A percentile compares a stretch with the other conserved stretches of the same genome.
phyloP scores from a whole-genome alignment of 371 early-diverging fungal species.

The Mucor velutinosus region DNA sequence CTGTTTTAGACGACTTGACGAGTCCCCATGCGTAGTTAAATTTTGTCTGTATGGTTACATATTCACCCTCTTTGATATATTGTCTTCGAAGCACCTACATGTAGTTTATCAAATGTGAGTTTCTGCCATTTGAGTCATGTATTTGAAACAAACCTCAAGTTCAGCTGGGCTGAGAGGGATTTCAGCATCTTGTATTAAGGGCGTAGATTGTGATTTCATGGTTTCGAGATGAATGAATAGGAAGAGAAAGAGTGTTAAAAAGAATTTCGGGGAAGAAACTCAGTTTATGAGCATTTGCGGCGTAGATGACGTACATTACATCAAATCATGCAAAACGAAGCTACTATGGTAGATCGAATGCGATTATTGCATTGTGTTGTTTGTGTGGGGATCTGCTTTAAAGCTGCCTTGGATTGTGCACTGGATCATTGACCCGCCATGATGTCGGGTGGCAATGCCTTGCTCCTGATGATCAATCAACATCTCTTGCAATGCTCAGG shows the following conservation, averaged over 20 bases:
- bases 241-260: neutral
- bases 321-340: neutral
- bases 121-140: neutral
- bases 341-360: neutral
- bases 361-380: too few species aligned
- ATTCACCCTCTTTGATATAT: conserved; percentile 69
- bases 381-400: too few species aligned
- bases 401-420: too few species aligned
- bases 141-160: conserved; percentile 30
- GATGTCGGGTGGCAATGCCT: neutral
- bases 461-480: neutral
- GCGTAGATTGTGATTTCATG: conserved; percentile 38
- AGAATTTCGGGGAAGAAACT: neutral
- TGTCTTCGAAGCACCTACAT: conserved; percentile 70
- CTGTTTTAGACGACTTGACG: conserved; percentile 65
- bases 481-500: neutral
- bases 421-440: too few species aligned
- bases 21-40: conserved; percentile 97
- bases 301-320: neutral
- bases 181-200: conserved; percentile 46
- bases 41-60: conserved; percentile 83
- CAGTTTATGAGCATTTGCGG: neutral
- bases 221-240: neutral
- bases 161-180: conserved; percentile 41
- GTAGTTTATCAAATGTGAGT: neutral